Conservation (phyloP, 2,329 filamentous ascomycete species). For the Fusarium torreyae region DNA sequence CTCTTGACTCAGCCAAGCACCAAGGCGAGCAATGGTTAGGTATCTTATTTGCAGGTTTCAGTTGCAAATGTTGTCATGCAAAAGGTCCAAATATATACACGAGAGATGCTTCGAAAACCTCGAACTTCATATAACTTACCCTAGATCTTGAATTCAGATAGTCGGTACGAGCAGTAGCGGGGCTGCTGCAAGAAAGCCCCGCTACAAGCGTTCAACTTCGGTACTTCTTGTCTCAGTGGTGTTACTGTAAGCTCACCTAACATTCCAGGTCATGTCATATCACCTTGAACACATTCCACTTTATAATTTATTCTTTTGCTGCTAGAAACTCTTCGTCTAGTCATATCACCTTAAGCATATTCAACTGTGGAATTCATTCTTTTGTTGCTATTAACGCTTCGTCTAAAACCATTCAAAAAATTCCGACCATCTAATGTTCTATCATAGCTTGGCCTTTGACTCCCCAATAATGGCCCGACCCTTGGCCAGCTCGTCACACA, state of each 20-base stretch:
- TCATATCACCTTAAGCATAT: slow-evolving; percentile 7
- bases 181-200: slow-evolving; percentile 12
- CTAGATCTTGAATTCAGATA: too few species aligned
- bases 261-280: slow-evolving; percentile 20
- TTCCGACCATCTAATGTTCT: slow-evolving; percentile 34
- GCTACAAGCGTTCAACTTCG: slow-evolving; percentile 24
- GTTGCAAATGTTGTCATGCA: too few species aligned
- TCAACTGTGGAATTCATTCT: slow-evolving; percentile 13
- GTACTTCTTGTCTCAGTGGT: slow-evolving; percentile 11
- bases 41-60: too few species aligned
- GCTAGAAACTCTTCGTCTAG: slow-evolving; percentile 28
- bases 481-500: slow-evolving; percentile 61
- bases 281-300: slow-evolving; percentile 5
- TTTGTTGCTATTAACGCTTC: slow-evolving; percentile 33
- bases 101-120: too few species aligned
- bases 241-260: slow-evolving; percentile 18
- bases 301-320: slow-evolving; percentile 20
- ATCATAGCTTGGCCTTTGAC: slow-evolving; percentile 47
- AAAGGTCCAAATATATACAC: too few species aligned
- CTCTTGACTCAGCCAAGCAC: too few species aligned
- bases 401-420: slow-evolving; percentile 12
- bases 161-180: too few species aligned
- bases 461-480: slow-evolving; percentile 36
- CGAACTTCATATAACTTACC: too few species aligned
- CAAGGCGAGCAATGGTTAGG: too few species aligned